These are phyloP conservation scores for Huntiella omanensis DNA, from an alignment of 2,329 filamentous ascomycete species.

Conservation along the genomic window DNA sequence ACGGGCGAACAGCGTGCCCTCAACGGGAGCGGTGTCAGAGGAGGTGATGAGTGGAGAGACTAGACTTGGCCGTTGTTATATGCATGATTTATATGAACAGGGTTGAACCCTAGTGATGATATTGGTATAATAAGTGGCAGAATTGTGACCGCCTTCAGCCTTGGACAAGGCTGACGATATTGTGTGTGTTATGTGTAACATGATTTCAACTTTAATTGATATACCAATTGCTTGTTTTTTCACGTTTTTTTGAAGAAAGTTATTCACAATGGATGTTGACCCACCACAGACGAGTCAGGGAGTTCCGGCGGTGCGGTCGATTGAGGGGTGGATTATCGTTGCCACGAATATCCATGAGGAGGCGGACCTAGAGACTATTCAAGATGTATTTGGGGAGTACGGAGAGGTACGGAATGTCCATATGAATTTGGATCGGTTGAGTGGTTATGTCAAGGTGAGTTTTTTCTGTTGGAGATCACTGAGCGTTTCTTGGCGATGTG, in stretches of 20 bases:
- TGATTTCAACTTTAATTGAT: too few relatives aligned
- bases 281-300: slow-evolving; percentile 44
- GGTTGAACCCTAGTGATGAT: not conserved
- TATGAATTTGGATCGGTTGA: slow-evolving; percentile 63
- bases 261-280: slow-evolving; percentile 37
- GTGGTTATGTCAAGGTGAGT: slow-evolving; percentile 66
- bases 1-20: slow-evolving; percentile 3
- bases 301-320: slow-evolving; percentile 66
- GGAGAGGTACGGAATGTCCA: slow-evolving; percentile 80
- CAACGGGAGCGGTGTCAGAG: slow-evolving; percentile 20
- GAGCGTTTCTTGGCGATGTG: not conserved
- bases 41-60: slow-evolving; percentile 29
- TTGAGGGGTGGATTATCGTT: slow-evolving; percentile 78
- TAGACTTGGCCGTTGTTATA: slow-evolving; percentile 11
- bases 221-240: too few relatives aligned
- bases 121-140: not conserved
- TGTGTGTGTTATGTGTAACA: too few relatives aligned
- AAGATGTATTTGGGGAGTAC: slow-evolving; percentile 66
- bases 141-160: not conserved
- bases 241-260: too few relatives aligned
- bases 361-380: slow-evolving; percentile 64
- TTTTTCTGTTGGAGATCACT: not conserved
- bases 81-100: not conserved
- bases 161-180: too few relatives aligned
- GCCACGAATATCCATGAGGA: slow-evolving; percentile 80